Evolutionary conservation across 73 alveolate species (phyloP).

Genomic region (Uronychia binucleata): DNA sequence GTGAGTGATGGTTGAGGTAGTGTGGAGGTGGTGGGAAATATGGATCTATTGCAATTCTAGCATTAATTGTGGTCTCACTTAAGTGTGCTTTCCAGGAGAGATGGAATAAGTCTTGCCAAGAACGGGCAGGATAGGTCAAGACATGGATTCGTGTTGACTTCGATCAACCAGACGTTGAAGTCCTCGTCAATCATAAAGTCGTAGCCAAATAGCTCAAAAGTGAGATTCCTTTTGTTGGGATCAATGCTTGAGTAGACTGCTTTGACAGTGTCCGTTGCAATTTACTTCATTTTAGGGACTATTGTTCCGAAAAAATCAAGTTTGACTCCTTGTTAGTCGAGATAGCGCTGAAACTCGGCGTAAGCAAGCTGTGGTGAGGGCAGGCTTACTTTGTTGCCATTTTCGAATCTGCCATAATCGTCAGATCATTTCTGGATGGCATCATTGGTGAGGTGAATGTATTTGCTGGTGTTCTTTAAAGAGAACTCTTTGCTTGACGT

Average conservation of each 20-base stretch:
- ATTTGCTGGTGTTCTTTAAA: slow-evolving; percentile 44
- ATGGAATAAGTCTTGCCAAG: slow-evolving; percentile 14
- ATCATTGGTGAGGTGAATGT: slow-evolving; percentile 54
- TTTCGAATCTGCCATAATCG: slow-evolving; percentile 76
- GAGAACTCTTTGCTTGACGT: slow-evolving; percentile 62
- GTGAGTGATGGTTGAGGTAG: no score
- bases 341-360: slow-evolving; percentile 63
- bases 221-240: slow-evolving; percentile 20
- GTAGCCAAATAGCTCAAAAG: slow-evolving; percentile 44
- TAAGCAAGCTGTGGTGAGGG: no score
- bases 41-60: slow-evolving; percentile 24
- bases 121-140: slow-evolving; percentile 35
- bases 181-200: slow-evolving; percentile 71
- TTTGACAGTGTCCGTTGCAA: slow-evolving; percentile 16
- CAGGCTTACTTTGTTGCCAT: slow-evolving; percentile 73
- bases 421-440: slow-evolving; percentile 76
- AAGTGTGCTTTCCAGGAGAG: slow-evolving; percentile 5
- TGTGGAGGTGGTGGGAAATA: slow-evolving; percentile 35
- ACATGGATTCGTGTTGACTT: slow-evolving; percentile 85
- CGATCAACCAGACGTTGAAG: slow-evolving; percentile 83
- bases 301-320: slow-evolving; percentile 38
- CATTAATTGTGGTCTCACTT: no score
- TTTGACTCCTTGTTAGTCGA: slow-evolving; percentile 47
- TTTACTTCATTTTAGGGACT: slow-evolving; percentile 61
- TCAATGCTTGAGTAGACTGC: slow-evolving; percentile 29